Evolutionary conservation across 2,329 filamentous ascomycete genomes (phyloP).

Genomic region (Myrmaecium sp.): DNA sequence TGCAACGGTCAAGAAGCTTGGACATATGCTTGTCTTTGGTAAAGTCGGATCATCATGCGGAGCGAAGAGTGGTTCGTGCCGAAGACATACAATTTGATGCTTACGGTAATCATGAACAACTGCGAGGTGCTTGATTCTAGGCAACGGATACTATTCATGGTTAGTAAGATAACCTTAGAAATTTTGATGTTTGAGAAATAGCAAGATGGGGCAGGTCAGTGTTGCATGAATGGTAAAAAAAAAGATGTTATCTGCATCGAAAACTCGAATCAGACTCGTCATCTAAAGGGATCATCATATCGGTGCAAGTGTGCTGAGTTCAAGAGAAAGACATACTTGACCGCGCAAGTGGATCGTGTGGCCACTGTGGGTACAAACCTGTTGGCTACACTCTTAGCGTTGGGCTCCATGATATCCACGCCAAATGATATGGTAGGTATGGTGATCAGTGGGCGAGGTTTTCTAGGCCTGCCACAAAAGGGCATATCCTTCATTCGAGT

Average conservation of each 20-base stretch:
- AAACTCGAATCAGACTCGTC: constrained; percentile 65
- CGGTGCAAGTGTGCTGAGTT: constrained; percentile 4
- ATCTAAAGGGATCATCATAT: constrained; percentile 44
- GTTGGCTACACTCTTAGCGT: background rate
- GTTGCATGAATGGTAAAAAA: constrained; percentile 59
- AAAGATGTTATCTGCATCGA: constrained; percentile 50
- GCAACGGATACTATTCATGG: constrained; percentile 2
- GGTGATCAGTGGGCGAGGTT: constrained; percentile 91
- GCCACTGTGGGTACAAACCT: constrained; percentile 1
- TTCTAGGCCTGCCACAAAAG: constrained; percentile 96
- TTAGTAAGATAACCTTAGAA: background rate
- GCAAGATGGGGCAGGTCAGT: constrained; percentile 21
- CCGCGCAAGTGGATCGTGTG: constrained; percentile 5
- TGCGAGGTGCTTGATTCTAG: constrained; percentile 4
- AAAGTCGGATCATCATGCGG: constrained; percentile 68
- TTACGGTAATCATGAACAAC: constrained; percentile 6
- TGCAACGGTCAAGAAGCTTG: constrained; percentile 40
- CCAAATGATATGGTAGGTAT: background rate
- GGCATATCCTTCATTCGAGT: constrained; percentile 69
- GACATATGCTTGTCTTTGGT: constrained; percentile 97
- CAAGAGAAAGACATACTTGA: constrained; percentile 10
- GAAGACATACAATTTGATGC: constrained; percentile 4
- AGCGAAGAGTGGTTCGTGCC: constrained; percentile 7
- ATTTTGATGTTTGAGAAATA: constrained; percentile 2
- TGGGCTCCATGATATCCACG: background rate